Base-by-base conservation (phyloP, 495 filamentous ascomycete species). In the Talaromyces trachyspermus region DNA sequence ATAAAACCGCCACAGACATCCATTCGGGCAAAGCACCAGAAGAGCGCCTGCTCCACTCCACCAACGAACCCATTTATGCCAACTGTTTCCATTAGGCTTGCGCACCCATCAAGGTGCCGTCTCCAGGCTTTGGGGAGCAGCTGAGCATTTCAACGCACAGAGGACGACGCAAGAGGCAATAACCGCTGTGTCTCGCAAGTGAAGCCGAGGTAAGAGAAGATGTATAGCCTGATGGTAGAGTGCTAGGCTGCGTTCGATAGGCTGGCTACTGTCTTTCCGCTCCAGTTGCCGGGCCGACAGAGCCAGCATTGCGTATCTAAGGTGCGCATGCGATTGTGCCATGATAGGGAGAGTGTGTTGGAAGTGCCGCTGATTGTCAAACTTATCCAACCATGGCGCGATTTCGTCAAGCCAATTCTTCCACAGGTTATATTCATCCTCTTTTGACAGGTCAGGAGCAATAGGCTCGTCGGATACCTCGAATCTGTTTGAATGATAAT, bases 321-420 rank as follows among this genome's bases (percentile, higher is more conserved):
- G 55, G 32, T 67, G 63, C 4, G 61, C 50, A 1, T 65, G 56
- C 15, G 61, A 57, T 35, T 63, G 64, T 36, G 66, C 60, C 51
- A 71, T 59, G 11, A 64, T 53, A 4, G 69, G 66, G 22, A 71
- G 63, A 8, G 63, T 66, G 0, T 59, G 61, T 26, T 63, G 62
- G 52, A 74, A 74, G 39, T 69, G 60, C 4, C 63, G 65, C 43
- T 65, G 51, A 20, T 60, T 59, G 44, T 72, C 70, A 48, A 74
- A 74, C 66, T 68, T 74, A 49, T 74, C 70, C 10, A 72, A 67
- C 69, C 69, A 70, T 36, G 65, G 58, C 25, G 67, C 68, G 1
- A 69, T 65, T 36, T 69, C 58, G 17, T 64, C 57, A 29, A 72
- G 52, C 51, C 66, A 71, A 35, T 71, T 72, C 47, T 65, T 61